A percentile compares a stretch with the other conserved stretches of the same genome.
Conservation (phyloP, 495 filamentous ascomycete genomes). For the Daldinia caldariorum region DNA sequence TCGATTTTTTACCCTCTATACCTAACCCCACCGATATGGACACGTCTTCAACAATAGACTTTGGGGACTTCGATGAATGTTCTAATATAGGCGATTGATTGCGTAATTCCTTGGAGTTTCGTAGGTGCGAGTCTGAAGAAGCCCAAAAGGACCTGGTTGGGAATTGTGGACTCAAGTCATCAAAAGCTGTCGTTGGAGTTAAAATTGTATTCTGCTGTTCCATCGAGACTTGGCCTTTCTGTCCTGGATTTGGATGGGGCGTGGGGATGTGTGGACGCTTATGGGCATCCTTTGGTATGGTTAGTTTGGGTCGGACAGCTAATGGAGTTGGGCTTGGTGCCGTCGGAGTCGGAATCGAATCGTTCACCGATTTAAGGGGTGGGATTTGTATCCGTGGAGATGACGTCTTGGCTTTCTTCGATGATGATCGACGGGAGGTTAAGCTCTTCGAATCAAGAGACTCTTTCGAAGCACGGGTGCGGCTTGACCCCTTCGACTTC, state of each 20-base stretch:
- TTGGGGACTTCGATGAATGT: neutral
- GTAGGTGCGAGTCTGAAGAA: conserved; percentile 8
- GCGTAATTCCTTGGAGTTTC: conserved; percentile 2
- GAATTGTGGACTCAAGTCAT: conserved; percentile 14
- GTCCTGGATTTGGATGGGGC: conserved; percentile 2
- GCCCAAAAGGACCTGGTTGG: conserved; percentile 9
- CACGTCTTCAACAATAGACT: neutral
- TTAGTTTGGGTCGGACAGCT: conserved; percentile 12
- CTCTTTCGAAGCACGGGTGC: conserved; percentile 3
- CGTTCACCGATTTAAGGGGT: neutral
- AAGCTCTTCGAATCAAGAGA: neutral
- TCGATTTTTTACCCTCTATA: neutral
- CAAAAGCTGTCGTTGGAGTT: conserved; percentile 16
- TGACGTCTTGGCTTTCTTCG: conserved; percentile 3
- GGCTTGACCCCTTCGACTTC: conserved; percentile 13
- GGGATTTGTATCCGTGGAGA: conserved; percentile 15
- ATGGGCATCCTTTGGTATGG: conserved; percentile 15
- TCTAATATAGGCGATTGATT: neutral
- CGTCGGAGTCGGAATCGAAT: conserved; percentile 14
- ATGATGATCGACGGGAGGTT: conserved; percentile 1
- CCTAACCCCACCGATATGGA: neutral
- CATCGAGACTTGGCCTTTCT: neutral
- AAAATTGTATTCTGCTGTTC: conserved; percentile 10
- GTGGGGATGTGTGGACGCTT: conserved; percentile 16
- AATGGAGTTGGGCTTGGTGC: conserved; percentile 14